Conservation (phyloP, 148 eudicot genomes). For the Cornus kousa region DNA sequence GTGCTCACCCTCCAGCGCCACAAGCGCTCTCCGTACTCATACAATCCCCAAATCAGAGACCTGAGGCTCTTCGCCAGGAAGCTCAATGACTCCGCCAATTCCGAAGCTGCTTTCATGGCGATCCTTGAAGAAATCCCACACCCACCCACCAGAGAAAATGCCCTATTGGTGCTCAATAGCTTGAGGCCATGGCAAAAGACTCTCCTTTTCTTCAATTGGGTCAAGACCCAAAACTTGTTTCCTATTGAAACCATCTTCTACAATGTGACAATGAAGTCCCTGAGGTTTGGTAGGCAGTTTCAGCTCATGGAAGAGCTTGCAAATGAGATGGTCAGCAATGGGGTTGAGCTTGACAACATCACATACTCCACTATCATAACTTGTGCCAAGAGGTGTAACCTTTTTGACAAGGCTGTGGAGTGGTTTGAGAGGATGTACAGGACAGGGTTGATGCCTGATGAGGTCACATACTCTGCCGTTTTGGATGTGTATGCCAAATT, state of each 20-base stretch:
- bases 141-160: slow-evolving; percentile 56
- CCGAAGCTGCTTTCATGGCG: slow-evolving; percentile 46
- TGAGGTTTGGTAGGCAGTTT: slow-evolving; percentile 92
- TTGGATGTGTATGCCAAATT: slow-evolving; percentile 90
- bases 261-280: slow-evolving; percentile 87
- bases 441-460: slow-evolving; percentile 95
- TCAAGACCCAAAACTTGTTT: slow-evolving; percentile 65
- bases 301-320: slow-evolving; percentile 73
- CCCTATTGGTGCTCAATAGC: slow-evolving; percentile 71
- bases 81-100: slow-evolving; percentile 53
- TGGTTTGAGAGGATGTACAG: slow-evolving; percentile 99
- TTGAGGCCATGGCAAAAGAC: slow-evolving; percentile 78
- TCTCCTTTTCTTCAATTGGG: slow-evolving; percentile 77
- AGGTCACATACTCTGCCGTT: slow-evolving; percentile 91
- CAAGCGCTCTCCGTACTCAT: slow-evolving; percentile 37
- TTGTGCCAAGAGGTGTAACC: slow-evolving; percentile 77
- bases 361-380: slow-evolving; percentile 94
- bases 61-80: slow-evolving; percentile 62
- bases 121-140: slow-evolving; percentile 58
- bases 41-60: slow-evolving; percentile 73
- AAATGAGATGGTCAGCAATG: slow-evolving; percentile 71
- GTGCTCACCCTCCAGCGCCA: slow-evolving; percentile 79
- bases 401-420: slow-evolving; percentile 86
- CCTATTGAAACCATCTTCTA: slow-evolving; percentile 87
- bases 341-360: slow-evolving; percentile 74